These are phyloP conservation scores for Cordia subcordata DNA, from an alignment of 257 asterid species.

Conservation along the genomic window DNA sequence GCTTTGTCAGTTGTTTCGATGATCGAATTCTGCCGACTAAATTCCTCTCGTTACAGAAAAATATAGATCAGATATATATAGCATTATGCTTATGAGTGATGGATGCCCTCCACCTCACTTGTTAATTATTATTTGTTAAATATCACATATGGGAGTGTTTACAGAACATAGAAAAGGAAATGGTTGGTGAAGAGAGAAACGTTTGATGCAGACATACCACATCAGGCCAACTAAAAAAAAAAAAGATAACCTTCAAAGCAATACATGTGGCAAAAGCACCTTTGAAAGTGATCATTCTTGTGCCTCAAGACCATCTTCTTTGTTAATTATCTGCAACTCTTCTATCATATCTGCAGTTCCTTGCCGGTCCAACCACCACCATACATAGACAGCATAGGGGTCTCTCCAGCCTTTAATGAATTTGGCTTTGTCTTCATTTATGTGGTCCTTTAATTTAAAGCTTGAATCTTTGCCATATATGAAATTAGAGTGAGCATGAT, in stretches of 20 bases:
- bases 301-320: not conserved
- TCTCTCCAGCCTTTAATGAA: not conserved
- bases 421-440: not conserved
- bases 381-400: not conserved
- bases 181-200: slow-evolving; percentile 27
- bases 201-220: slow-evolving; percentile 35
- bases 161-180: slow-evolving; percentile 13
- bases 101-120: slow-evolving; percentile 10
- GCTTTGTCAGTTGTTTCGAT: no score
- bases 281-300: not conserved
- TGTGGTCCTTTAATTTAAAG: slow-evolving; percentile 2
- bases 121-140: no score
- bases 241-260: slow-evolving; percentile 16
- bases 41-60: no score
- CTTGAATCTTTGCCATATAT: no score
- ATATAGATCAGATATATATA: no score
- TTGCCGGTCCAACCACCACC: not conserved
- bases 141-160: slow-evolving; percentile 7
- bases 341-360: not conserved
- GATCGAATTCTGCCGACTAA: no score
- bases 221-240: slow-evolving; percentile 24
- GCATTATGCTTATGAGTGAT: not conserved
- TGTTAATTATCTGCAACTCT: not conserved
- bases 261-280: slow-evolving; percentile 12
- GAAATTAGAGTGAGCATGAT: no score